These are phyloP conservation scores for Camelina hispida DNA, from an alignment of 345 rosid genomes.

Conservation along the genomic window DNA sequence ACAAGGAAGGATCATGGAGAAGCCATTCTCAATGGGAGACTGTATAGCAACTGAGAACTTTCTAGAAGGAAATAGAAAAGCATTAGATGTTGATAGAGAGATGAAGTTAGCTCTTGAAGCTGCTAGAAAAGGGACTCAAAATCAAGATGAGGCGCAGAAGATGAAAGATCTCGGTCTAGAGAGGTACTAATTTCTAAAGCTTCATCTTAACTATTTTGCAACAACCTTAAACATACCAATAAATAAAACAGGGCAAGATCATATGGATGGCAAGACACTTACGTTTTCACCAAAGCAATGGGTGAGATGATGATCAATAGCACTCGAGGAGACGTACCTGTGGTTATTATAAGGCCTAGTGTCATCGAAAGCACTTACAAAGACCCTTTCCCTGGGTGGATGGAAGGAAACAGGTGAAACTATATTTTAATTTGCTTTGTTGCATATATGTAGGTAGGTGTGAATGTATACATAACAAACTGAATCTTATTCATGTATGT, in stretches of 20 bases:
- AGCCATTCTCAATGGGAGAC: conserved; percentile 75
- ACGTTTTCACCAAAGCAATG: conserved; percentile 96
- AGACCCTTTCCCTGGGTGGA: conserved; percentile 99
- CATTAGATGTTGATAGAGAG: conserved; percentile 69
- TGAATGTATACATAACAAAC: background rate
- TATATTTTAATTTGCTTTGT: background rate
- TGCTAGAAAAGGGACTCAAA: conserved; percentile 46
- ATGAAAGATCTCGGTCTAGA: conserved; percentile 85
- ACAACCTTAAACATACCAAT: background rate
- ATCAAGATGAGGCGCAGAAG: conserved; percentile 54
- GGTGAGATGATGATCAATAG: conserved; percentile 91
- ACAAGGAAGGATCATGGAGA: conserved; percentile 87
- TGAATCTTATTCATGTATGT: conserved; percentile 24
- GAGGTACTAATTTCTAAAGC: conserved; percentile 53
- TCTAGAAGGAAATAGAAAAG: conserved; percentile 43
- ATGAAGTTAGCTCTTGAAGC: conserved; percentile 58
- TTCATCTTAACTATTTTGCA: background rate
- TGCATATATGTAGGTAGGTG: background rate
- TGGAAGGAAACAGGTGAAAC: conserved; percentile 93
- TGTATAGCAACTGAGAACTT: conserved; percentile 68
- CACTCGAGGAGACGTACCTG: conserved; percentile 79
- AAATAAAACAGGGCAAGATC: conserved; percentile 66
- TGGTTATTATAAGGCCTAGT: conserved; percentile 81
- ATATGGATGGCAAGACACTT: conserved; percentile 95
- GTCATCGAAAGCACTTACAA: conserved; percentile 87